These are phyloP conservation scores for Ceratobasidium sp. DNA, from an alignment of 1,284 basidiomycete species.

Conservation along the genomic window DNA sequence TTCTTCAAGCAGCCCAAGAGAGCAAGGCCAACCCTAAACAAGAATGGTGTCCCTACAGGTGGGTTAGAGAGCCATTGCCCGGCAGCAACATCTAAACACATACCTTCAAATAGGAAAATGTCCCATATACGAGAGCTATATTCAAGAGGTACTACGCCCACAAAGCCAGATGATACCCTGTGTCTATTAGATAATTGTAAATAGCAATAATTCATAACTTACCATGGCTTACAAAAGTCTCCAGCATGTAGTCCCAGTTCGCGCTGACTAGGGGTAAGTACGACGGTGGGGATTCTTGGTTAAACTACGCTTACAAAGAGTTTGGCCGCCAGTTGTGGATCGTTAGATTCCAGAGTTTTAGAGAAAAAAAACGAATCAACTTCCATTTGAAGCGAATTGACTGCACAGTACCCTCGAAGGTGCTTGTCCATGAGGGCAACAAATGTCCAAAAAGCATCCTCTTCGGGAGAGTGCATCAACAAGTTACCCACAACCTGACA, in stretches of 20 bases:
- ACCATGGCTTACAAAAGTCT: constrained; percentile 69
- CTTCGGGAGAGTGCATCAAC: constrained; percentile 80
- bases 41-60: constrained; percentile 71
- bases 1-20: constrained; percentile 61
- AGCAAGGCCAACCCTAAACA: constrained; percentile 79
- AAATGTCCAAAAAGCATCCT: constrained; percentile 94
- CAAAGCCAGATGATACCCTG: constrained; percentile 74
- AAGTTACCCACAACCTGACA: constrained; percentile 78
- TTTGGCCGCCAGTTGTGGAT: constrained; percentile 68
- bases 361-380: constrained; percentile 80
- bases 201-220: constrained; percentile 43
- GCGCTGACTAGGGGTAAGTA: constrained; percentile 45
- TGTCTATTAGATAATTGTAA: not conserved
- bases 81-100: constrained; percentile 24
- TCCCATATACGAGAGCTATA: constrained; percentile 85
- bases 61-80: not conserved
- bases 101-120: constrained; percentile 84
- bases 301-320: constrained; percentile 58
- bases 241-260: constrained; percentile 65
- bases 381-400: constrained; percentile 72
- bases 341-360: constrained; percentile 71
- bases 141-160: constrained; percentile 75
- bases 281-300: not conserved
- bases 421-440: constrained; percentile 81
- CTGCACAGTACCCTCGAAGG: constrained; percentile 78